Evolutionary conservation across 768 basidiomycete species (phyloP), one percentile per base, ranked within the genome.

Genomic region (Termitomyces sp.): DNA sequence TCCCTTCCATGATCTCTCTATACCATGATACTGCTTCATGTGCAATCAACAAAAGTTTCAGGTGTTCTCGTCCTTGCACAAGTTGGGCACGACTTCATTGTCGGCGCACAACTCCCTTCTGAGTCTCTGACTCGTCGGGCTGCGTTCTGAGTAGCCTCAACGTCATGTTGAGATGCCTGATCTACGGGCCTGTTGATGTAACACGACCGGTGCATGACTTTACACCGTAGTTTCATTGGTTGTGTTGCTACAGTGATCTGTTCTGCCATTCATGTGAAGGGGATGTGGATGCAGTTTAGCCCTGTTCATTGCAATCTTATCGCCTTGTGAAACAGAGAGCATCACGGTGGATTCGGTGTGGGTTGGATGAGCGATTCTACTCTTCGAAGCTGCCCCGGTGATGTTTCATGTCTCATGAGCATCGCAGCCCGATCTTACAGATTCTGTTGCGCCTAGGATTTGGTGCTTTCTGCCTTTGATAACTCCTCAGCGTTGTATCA

Each of bases 41-140:
- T 57, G 40, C 59, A 65, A 63, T 64, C 64, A 64, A 59, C 52
- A 59, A 57, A 64, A 61, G 61, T 55, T 60, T 36, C 56, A 64
- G 56, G 63, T 56, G 30, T 53, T 47, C 20, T 56, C 56, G 53
- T 56, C 56, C 55, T 56, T 62, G 54, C 50, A 58, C 40, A 30
- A 58, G 50, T 56, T 57, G 50, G 10, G 56, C 33, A 40, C 23
- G 47, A 33, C 38, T 48, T 41, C 2, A 18, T 16, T 23, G 35
- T 52, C 26, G 40, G 28, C 9, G 30, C 55, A 50, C 50, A 48
- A 33, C 56, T 61, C 58, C 58, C 52, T 38, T 58, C 40, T 32
- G 57, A 44, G 57, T 58, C 43, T 20, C 14, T 13, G 56, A 46
- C 50, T 43, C 50, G 50, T 43, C 51, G 50, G 57, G 57, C 57